Base-by-base conservation (phyloP, 257 asterid species). In the Nyctanthes arbortristis region DNA sequence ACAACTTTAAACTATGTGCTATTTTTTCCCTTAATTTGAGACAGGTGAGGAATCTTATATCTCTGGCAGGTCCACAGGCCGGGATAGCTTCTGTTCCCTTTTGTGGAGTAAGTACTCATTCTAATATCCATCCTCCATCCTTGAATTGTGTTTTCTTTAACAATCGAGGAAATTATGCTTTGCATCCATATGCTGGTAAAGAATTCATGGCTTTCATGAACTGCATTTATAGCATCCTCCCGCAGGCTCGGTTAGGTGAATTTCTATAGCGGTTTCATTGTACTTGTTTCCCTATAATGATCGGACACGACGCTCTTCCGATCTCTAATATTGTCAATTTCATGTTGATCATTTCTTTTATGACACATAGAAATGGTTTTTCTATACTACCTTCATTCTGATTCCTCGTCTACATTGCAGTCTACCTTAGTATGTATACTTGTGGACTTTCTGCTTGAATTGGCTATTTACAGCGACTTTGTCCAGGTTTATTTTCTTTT, bases 41-140 rank as follows among this genome's bases (percentile, higher is more conserved):
- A 74, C 89, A 93, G 99, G 99, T 93, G 80, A 82, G 79, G 70
- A 93, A 87, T 78, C 69, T 91, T 16, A 79, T 93, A 66, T 93
- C 99, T 67, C 82, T 93, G 73, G 97, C 90, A 25, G 98, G 97
- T 49, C 98, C 98, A 69, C 98, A 91, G 75, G 96, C 97, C 10
- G 97, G 99, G 68, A 88, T 89, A 69, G 95, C 97, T 64, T 83
- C 97, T 57, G 62, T 89, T 77, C 97, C 97, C 32, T 70, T 91
- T 4, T 93, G 99, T 61, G 90, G 86, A 65, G 97, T 93, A 79
- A 81, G 98, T 77, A 62, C n/a, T n/a, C n/a, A 27, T 71, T 31
- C 24, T 35, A 39, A 16, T 36, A 20, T 22, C 59, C 10, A 22
- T 9, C 10, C 2, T 22, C 59, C 59, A 22, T 24, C 24, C 55